Evolutionary conservation across 164 flowering plant species (phyloP), one percentile per base, ranked within the genome.

Genomic region (Piper longum): DNA sequence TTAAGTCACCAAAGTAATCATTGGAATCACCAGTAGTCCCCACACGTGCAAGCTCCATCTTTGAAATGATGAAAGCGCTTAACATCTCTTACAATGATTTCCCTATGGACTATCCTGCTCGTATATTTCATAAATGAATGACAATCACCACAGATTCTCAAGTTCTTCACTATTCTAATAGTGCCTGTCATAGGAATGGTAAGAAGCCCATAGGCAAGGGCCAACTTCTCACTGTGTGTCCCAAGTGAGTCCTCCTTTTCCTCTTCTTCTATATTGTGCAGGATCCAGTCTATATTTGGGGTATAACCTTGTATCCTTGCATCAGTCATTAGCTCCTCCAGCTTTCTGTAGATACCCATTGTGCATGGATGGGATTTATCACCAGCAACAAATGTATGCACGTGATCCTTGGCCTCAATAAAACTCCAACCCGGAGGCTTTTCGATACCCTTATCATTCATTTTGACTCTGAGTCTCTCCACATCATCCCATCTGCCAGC

Each of bases 211-310:
- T 75, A 80, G 11, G 83, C 77, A 66, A 78, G 77, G 26, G 84
- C 84, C 67, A 78, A 67, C 67, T 78, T 81, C 75, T 78, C 84
- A 63, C 83, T 78, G 57, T 80, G 86, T 63, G 71, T 73, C 67
- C 80, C 83, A 59, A 77, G 56, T 61, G 79, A 69, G 52, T 76
- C 80, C 73, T 81, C 84, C 67, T 83, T 83, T 71, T 83, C 84
- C 67, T 83, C 84, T 68, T 76, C 83, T 67, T 80, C 81, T 57
- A 82, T 82, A 58, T 80, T 73, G 69, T 79, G 81, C 56, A 77
- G 74, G 26, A 77, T 78, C 79, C 78, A 75, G 52, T 71, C 80
- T 12, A 79, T 79, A 64, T 74, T 73, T 43, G 84, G 83, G 64
- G 59, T 64, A 69, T 81, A 78, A 5, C 83, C 84, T 42, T 64